Evolutionary conservation across 1,139 yeast genomes (phyloP), one percentile per base, ranked within the genome.

Genomic region (Suhomyces terraborum): DNA sequence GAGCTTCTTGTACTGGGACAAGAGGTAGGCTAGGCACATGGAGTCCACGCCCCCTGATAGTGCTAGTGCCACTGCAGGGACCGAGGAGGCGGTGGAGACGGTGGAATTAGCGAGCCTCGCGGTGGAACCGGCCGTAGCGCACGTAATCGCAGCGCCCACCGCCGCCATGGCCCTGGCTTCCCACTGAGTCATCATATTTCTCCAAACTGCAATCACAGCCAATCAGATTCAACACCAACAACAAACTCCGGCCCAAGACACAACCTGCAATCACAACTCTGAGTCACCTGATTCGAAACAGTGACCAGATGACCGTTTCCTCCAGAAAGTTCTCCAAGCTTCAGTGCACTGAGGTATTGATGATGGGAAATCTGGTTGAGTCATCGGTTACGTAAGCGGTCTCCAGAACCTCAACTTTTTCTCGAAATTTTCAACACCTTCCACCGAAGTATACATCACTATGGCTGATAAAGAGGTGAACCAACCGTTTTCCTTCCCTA

Each of bases 1-100:
- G 31, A 35, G 47, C 41, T 51, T 45, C 36, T 65, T 54, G 51
- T 62, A 71, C 34, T 62, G 62, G 1, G 62, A 51, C 6, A 71
- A 48, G 12, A 83, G 59, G 52, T 71, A 72, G 1, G 85, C 69
- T 35, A 86, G 59, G 22, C 86, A 82, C 77, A 85, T 80, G 1
- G 94, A 85, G 54, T 86, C 95, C 1, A 82, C 89, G 0, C 95
- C 95, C 3, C 95, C 95, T 8, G 88, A 81, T 3, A 86, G 72
- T 0, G 91, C 89, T 16, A 75, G 49, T 29, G 53, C 51, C n/a
- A 56, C 38, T 16, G 20, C 18, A 18, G 25, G 31, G 8, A 16
- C 9, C 21, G 16, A 7, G 27, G 22, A 18, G 14, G 30, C 5
- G 30, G 10, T 14, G 22, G 32, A 21, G 8, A 21, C 23, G n/a